These are phyloP conservation scores for Apiospora koreana DNA, from an alignment of 2,329 filamentous ascomycete species.

Conservation along the genomic window DNA sequence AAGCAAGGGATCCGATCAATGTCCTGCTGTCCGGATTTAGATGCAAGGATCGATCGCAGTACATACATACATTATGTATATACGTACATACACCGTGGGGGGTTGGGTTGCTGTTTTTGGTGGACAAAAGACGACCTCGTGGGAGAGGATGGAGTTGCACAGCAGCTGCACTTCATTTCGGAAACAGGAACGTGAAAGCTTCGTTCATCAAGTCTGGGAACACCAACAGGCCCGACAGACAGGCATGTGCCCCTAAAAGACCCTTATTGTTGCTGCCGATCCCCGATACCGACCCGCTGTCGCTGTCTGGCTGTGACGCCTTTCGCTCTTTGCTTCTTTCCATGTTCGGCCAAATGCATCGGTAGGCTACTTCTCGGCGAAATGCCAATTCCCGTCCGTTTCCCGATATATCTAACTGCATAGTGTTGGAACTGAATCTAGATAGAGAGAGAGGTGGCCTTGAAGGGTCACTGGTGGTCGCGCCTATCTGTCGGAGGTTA, in stretches of 20 bases:
- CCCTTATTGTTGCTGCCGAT: background rate
- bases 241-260: background rate
- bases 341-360: background rate
- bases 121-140: background rate
- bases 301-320: background rate
- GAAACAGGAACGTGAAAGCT: background rate
- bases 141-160: background rate
- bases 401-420: background rate
- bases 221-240: background rate
- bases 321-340: background rate
- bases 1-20: background rate
- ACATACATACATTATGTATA: background rate
- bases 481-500: background rate
- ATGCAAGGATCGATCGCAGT: background rate
- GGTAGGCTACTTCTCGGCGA: background rate
- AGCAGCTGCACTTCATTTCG: background rate
- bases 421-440: background rate
- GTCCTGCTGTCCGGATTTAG: background rate
- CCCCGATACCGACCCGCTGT: background rate
- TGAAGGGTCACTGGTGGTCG: background rate
- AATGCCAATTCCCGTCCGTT: background rate
- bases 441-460: too few species aligned
- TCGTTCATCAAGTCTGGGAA: background rate
- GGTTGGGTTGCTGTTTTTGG: background rate
- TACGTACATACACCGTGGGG: background rate